A percentile compares a stretch with the other conserved stretches of the same genome.
Evolutionary conservation across 2,329 filamentous ascomycete genomes (phyloP).

Genomic region (Phialemoniopsis sp.): DNA sequence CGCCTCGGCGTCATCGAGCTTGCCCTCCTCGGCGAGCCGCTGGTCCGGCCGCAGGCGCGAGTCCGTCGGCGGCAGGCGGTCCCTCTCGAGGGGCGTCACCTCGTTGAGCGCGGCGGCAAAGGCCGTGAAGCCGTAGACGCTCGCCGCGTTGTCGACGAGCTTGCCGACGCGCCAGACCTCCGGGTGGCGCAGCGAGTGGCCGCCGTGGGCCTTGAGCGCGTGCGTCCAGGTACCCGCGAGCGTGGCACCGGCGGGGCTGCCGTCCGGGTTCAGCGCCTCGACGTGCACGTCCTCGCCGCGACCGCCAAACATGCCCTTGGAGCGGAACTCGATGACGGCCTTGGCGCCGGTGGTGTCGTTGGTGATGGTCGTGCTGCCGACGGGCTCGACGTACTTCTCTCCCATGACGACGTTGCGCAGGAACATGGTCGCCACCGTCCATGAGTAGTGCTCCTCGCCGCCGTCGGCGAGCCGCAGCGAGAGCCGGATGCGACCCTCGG

Average conservation of each 20-base stretch:
- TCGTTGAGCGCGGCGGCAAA: slow-evolving; percentile 89
- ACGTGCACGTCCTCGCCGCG: slow-evolving; percentile 85
- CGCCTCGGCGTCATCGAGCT: slow-evolving; percentile 77
- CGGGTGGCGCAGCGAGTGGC: slow-evolving; percentile 25
- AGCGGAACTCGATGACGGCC: slow-evolving; percentile 85
- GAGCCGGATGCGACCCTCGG: slow-evolving; percentile 80
- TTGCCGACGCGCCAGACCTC: slow-evolving; percentile 76
- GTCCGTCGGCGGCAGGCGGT: slow-evolving; percentile 75
- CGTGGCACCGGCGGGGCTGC: slow-evolving; percentile 60
- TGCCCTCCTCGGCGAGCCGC: slow-evolving; percentile 74
- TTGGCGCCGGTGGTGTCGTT: slow-evolving; percentile 83
- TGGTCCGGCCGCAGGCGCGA: slow-evolving; percentile 83
- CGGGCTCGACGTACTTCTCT: slow-evolving; percentile 96
- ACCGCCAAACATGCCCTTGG: slow-evolving; percentile 95
- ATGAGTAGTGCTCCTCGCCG: slow-evolving; percentile 79
- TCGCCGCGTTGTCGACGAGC: slow-evolving; percentile 73
- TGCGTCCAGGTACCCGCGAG: slow-evolving; percentile 83
- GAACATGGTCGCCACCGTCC: slow-evolving; percentile 85
- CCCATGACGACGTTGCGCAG: slow-evolving; percentile 94
- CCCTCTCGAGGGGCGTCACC: slow-evolving; percentile 73
- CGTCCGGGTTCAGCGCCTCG: slow-evolving; percentile 65
- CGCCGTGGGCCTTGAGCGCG: slow-evolving; percentile 58
- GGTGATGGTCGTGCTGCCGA: slow-evolving; percentile 79
- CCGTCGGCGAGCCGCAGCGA: slow-evolving; percentile 61
- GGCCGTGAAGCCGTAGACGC: slow-evolving; percentile 81